Evolutionary conservation across 768 basidiomycete species (phyloP).

Genomic region (Tylopilus vinaceipallidus): DNA sequence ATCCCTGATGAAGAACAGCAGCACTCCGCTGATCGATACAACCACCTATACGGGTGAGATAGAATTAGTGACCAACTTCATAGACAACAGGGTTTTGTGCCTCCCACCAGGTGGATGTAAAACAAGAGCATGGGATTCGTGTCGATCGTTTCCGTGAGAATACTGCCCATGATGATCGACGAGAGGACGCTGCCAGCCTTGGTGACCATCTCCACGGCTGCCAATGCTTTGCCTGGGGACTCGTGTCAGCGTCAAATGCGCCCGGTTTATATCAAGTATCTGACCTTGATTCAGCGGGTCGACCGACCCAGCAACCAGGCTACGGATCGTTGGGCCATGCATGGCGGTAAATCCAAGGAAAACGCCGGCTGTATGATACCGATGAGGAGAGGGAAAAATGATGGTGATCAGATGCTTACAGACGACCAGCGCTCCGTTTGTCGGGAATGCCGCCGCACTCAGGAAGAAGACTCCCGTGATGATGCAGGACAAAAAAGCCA

Average conservation of each 20-base stretch:
- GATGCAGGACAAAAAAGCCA: constrained; percentile 22
- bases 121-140: constrained; percentile 22
- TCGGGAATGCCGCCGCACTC: constrained; percentile 11
- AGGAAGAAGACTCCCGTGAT: constrained; percentile 13
- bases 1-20: constrained; percentile 26
- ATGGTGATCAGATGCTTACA: constrained; percentile 6
- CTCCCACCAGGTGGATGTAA: constrained; percentile 24
- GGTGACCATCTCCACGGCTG: constrained; percentile 28
- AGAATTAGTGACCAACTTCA: neutral
- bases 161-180: constrained; percentile 31
- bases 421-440: constrained; percentile 4
- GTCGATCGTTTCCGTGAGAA: constrained; percentile 25
- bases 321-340: constrained; percentile 22
- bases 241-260: neutral
- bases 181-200: constrained; percentile 22
- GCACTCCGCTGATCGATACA: constrained; percentile 13
- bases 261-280: neutral
- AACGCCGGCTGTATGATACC: constrained; percentile 11
- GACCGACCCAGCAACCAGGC: constrained; percentile 28
- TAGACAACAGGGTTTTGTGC: neutral
- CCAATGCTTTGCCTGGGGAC: constrained; percentile 26
- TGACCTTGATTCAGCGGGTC: constrained; percentile 30
- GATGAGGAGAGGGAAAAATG: neutral
- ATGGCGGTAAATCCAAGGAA: constrained; percentile 15
- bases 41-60: constrained; percentile 6